Base-by-base conservation (phyloP, 352 stramenopile species). In the Aphanomyces astaci region DNA sequence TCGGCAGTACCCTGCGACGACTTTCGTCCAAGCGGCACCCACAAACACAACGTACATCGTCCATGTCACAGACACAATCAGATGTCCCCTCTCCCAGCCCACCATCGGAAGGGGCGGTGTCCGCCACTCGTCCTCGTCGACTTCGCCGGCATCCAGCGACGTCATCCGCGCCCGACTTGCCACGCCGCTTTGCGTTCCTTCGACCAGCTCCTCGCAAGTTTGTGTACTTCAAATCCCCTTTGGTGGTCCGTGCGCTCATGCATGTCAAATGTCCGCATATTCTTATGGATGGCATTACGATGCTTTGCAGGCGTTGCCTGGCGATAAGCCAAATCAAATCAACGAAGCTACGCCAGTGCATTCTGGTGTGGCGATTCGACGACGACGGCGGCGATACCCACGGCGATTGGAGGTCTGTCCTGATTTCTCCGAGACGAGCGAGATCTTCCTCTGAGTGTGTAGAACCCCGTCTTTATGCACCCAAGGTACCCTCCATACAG, bases 381-480 rank as follows among this genome's bases (percentile, higher is more conserved):
- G 36, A 7, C 36, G 15, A 7, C 36, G 36, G 7, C 36, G 36
- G 15, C 36, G 36, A 43, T 43, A 43, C 15, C 36, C 36, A 15
- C 36, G 36, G 15, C 36, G 36, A 7, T 15, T 43, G 36, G 36
- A 43, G 36, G 36, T 43, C 7, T 15, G 36, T 43, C 36, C 36
- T 43, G 7, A 15, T 43, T 15, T 43, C 36, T 43, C 36, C 15
- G 36, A 43, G 7, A 15, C 36, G 7, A 43, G 36, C n/a, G n/a
- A n/a, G n/a, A n/a, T n/a, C n/a, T n/a, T n/a, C n/a, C n/a, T n/a
- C n/a, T n/a, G n/a, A n/a, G n/a, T 22, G 17, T 31, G 25, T 36
- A 59, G 51, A 59, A 59, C 30, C 51, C 51, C 51, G n/a, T 59
- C 51, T 59, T 40, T 2, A 15, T 59, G 19, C 24, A 33, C 27